A percentile compares a stretch with the other conserved stretches of the same genome.
Conservation (phyloP, 495 filamentous ascomycete genomes). For the Annulohypoxylon bovei region DNA sequence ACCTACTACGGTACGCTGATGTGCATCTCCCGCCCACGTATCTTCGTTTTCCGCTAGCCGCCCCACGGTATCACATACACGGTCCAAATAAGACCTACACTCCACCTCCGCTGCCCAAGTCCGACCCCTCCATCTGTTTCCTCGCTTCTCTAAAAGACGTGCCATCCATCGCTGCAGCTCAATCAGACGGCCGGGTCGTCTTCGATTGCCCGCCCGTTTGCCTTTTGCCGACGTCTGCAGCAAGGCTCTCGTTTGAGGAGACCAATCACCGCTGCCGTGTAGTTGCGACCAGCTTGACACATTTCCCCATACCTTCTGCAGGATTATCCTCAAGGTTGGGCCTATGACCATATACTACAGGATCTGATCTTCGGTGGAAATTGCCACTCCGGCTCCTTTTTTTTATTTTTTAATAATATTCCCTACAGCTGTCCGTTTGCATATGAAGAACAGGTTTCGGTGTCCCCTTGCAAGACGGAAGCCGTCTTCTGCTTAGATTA, state of each 20-base stretch:
- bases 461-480: slow-evolving; percentile 23
- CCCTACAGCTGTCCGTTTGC: slow-evolving; percentile 6
- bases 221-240: slow-evolving; percentile 43
- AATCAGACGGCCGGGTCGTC: slow-evolving; percentile 43
- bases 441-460: slow-evolving; percentile 33
- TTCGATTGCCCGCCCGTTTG: slow-evolving; percentile 43
- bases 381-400: slow-evolving; percentile 37
- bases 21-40: slow-evolving; percentile 44
- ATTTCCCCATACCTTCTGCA: slow-evolving; percentile 38
- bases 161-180: slow-evolving; percentile 44
- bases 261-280: slow-evolving; percentile 32
- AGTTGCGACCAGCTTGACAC: slow-evolving; percentile 37
- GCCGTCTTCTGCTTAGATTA: slow-evolving; percentile 32
- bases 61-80: slow-evolving; percentile 49
- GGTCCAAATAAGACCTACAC: slow-evolving; percentile 51
- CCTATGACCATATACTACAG: slow-evolving; percentile 41
- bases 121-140: slow-evolving; percentile 48
- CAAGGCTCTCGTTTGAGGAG: slow-evolving; percentile 38
- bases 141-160: slow-evolving; percentile 45
- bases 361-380: slow-evolving; percentile 29
- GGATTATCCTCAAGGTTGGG: slow-evolving; percentile 30
- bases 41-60: slow-evolving; percentile 47
- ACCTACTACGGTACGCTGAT: slow-evolving; percentile 43
- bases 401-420: neutral
- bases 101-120: slow-evolving; percentile 49